These are phyloP conservation scores for Wickerhamiella siamensis DNA, from an alignment of 805 yeast genomes.

Conservation along the genomic window DNA sequence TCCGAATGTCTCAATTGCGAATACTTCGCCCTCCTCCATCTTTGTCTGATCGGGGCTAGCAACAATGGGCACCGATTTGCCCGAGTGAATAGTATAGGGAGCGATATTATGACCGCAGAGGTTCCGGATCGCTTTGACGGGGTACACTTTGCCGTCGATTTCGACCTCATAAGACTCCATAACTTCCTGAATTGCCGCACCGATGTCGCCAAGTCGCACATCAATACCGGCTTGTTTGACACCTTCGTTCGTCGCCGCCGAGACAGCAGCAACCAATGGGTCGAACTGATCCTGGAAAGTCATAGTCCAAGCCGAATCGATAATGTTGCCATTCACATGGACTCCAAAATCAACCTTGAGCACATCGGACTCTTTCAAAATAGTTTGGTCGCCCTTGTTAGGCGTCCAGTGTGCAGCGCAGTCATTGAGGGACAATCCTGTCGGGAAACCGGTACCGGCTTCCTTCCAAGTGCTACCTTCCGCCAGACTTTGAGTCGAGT, in stretches of 20 bases:
- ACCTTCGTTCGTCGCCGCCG: constrained; percentile 89
- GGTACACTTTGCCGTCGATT: constrained; percentile 69
- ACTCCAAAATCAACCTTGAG: constrained; percentile 96
- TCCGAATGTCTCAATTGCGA: constrained; percentile 97
- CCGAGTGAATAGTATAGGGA: constrained; percentile 77
- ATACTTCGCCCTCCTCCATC: constrained; percentile 98
- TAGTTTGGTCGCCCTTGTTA: constrained; percentile 80
- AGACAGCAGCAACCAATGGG: constrained; percentile 66
- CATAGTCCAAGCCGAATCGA: constrained; percentile 90
- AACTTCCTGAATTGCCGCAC: constrained; percentile 89
- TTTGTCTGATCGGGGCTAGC: constrained; percentile 86
- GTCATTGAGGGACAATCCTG: constrained; percentile 88
- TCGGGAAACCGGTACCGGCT: constrained; percentile 95
- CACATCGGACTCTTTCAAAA: constrained; percentile 73
- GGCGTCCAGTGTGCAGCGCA: constrained; percentile 98
- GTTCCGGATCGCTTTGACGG: constrained; percentile 79
- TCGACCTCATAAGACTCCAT: constrained; percentile 96
- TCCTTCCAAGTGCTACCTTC: constrained; percentile 40
- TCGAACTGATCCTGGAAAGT: constrained; percentile 62
- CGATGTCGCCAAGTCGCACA: constrained; percentile 86
- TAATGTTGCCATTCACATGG: constrained; percentile 84
- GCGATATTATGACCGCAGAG: constrained; percentile 89
- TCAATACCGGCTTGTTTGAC: constrained; percentile 88
- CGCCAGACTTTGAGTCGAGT: constrained; percentile 61
- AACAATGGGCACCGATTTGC: constrained; percentile 93